Evolutionary conservation across 257 asterid genomes (phyloP), one percentile per base, ranked within the genome.

Genomic region (Solanum boliviense): DNA sequence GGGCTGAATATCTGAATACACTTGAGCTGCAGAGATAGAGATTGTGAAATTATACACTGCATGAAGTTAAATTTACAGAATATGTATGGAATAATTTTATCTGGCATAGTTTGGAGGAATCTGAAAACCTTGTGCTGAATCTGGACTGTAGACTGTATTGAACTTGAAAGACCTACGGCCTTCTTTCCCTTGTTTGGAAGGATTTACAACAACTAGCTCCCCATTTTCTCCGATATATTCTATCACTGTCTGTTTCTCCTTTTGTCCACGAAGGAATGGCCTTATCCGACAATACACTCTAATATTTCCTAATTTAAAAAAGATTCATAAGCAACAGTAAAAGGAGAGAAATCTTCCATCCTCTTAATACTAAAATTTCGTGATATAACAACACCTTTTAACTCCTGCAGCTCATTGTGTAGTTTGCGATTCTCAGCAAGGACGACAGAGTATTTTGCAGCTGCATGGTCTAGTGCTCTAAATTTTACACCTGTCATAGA

Each of bases 261-360:
- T 94, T 90, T 95, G 98, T 39, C 98, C 98, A 0, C 96, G 95
- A 41, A 91, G 93, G 90, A 96, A 97, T 58, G 99, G 99, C 93
- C 99, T 95, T 91, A 94, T 85, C 88, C 99, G 93, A 85, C 99
- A 97, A 83, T 95, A 97, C 72, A 96, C 99, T 90, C 99, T 94
- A 86, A 97, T 97, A 70, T 96, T 97, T 88, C 99, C 99, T 97
- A 84, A 89, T 72, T 48, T 46, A 31, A 44, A 10, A 82, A 48
- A 25, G 65, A 31, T 82, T 48, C 70, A 82, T 82, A 82, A 82
- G 71, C 65, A 82, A 82, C 44, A 6, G 31, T 52, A 82, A 29
- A 18, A 31, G 70, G 44, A 82, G 70, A 79, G 67, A 48, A 18
- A 82, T 18, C 29, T 52, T 31, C 41, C 39, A 13, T 18, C 18